A percentile compares a stretch with the other conserved stretches of the same genome.
phyloP scores from a whole-genome alignment of 805 yeast genomes.

The Metschnikowia kofuensis region DNA sequence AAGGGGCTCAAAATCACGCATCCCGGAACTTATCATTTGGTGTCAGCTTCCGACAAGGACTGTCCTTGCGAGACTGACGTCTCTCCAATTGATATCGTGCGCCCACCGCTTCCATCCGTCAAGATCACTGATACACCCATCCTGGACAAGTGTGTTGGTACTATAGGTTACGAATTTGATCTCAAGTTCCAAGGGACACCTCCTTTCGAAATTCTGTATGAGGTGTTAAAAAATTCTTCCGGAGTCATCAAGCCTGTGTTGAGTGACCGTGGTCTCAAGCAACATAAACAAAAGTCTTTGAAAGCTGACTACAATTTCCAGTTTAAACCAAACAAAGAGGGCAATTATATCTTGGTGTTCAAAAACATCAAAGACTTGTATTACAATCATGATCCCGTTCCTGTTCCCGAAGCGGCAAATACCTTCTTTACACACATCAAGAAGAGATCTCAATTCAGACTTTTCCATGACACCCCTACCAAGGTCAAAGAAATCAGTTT shows the following conservation, averaged over 20 bases:
- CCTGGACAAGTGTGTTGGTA: slow-evolving; percentile 87
- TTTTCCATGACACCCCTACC: slow-evolving; percentile 20
- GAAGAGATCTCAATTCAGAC: slow-evolving; percentile 53
- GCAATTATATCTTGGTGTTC: slow-evolving; percentile 75
- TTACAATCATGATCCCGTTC: slow-evolving; percentile 47
- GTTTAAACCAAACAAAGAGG: slow-evolving; percentile 78
- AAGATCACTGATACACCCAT: slow-evolving; percentile 55
- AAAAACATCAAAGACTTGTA: slow-evolving; percentile 55
- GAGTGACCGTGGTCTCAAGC: slow-evolving; percentile 27
- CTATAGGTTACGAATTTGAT: slow-evolving; percentile 72
- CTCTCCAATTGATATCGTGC: slow-evolving; percentile 27
- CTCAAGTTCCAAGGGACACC: slow-evolving; percentile 71
- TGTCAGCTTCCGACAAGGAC: slow-evolving; percentile 51
- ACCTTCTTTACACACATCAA: slow-evolving; percentile 69
- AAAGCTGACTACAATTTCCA: slow-evolving; percentile 37
- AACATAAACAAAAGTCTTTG: slow-evolving; percentile 20
- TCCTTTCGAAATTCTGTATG: slow-evolving; percentile 69
- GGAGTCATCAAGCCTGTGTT: slow-evolving; percentile 32
- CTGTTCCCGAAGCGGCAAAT: slow-evolving; percentile 36
- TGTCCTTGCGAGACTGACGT: slow-evolving; percentile 62
- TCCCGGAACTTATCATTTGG: slow-evolving; percentile 67
- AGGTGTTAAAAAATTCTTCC: slow-evolving; percentile 48
- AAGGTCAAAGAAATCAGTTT: slow-evolving; percentile 19
- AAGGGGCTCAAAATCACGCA: slow-evolving; percentile 38
- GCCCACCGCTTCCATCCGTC: slow-evolving; percentile 34